Base-by-base conservation (phyloP, 306 rosid genomes). In the Dryas alaskensis region DNA sequence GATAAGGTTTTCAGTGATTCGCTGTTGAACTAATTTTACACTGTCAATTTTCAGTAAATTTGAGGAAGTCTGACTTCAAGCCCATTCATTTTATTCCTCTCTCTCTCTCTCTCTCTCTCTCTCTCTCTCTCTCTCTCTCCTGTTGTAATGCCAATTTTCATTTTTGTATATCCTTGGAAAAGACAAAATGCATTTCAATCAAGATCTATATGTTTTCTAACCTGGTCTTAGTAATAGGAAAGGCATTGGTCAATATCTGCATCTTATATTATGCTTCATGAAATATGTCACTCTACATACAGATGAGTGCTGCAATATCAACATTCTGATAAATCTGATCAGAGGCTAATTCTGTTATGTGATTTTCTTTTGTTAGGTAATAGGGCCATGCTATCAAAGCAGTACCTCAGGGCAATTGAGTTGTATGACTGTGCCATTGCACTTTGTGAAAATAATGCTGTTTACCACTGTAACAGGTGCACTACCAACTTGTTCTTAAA, bases 381-480 rank as follows among this genome's bases (percentile, higher is more conserved):
- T 80, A 88, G 68, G 84, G 96, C 94, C 37, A 81, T 93, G 96
- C 97, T 86, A 67, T 84, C 87, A 58, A 86, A 81, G 76, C 74
- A 57, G 64, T 91, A 86, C 67, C 51, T 65, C 54, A 89, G 88
- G 69, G 96, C 98, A 70, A 85, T 89, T 78, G 94, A 93, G 85
- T 79, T 89, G 72, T 93, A 93, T 81, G 81, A 73, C 68, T 88
- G 89, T 81, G 98, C 98, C 37, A 81, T 91, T 73, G 91, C 90
- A 5, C 84, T 89, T 13, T 73, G 81, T 79, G 96, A 77, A 73
- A 82, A 80, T 58, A 91, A 85, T 84, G 97, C 97, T 61, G 87
- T 93, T 80, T 93, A 88, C 91, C 83, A 84, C 85, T 89, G 97
- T 87, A 91, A 93, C 94, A 88, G 98, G 98, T 93, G 83, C 79